Conservation (phyloP, 192 early-diverging fungal species). For the Lobulomyces angularis region DNA sequence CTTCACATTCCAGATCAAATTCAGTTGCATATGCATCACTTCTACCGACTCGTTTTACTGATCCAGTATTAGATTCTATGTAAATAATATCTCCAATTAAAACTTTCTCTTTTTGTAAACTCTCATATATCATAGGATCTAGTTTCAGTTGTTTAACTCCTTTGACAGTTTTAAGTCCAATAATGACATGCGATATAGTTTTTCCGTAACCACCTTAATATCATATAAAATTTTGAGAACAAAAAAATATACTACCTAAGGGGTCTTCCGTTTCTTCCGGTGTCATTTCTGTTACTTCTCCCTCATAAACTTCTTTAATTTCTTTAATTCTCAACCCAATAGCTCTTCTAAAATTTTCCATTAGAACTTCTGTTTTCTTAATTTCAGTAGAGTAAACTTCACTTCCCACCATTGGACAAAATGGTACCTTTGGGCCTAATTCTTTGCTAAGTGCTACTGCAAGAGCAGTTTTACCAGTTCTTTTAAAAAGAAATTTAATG, state of each 20-base stretch:
- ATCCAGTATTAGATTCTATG: slow-evolving; percentile 91
- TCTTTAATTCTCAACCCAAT: slow-evolving; percentile 96
- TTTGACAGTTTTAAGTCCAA: slow-evolving; percentile 96
- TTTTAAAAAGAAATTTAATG: slow-evolving; percentile 17
- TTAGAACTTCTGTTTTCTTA: slow-evolving; percentile 99
- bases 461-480: slow-evolving; percentile 96
- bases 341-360: slow-evolving; percentile 96
- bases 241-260: no score
- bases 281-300: slow-evolving; percentile 92
- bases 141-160: slow-evolving; percentile 95
- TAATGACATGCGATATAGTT: slow-evolving; percentile 86
- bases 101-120: slow-evolving; percentile 94
- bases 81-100: slow-evolving; percentile 95
- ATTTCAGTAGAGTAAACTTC: slow-evolving; percentile 97
- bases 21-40: slow-evolving; percentile 98
- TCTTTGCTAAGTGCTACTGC: slow-evolving; percentile 94
- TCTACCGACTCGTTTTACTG: slow-evolving; percentile 94
- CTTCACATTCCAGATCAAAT: slow-evolving; percentile 95
- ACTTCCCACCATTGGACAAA: slow-evolving; percentile 97
- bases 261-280: slow-evolving; percentile 98
- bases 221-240: no score
- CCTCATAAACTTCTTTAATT: slow-evolving; percentile 98
- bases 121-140: slow-evolving; percentile 94
- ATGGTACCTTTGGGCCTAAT: slow-evolving; percentile 95
- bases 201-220: slow-evolving; percentile 98